Conservation (phyloP, 768 basidiomycete genomes). For the Suillus decipiens region DNA sequence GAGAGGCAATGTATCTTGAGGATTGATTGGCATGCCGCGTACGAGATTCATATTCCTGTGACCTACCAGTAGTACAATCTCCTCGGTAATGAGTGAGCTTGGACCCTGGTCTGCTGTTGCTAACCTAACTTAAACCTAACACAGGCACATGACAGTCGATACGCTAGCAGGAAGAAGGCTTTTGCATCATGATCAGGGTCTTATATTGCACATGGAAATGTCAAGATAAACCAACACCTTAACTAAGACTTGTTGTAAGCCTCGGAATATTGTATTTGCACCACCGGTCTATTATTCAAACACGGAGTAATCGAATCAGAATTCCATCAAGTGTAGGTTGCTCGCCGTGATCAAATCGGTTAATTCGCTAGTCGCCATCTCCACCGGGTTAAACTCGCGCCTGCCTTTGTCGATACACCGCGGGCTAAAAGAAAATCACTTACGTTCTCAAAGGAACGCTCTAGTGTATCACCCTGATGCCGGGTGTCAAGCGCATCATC, state of each 20-base stretch:
- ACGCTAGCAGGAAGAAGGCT: neutral
- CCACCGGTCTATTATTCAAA: neutral
- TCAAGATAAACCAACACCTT: neutral
- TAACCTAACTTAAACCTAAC: neutral
- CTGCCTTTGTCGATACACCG: neutral
- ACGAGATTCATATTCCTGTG: neutral
- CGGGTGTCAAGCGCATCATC: neutral
- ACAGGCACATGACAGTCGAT: neutral
- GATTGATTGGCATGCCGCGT: neutral
- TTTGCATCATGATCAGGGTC: neutral
- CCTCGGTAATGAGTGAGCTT: constrained; percentile 4
- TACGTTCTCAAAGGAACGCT: neutral
- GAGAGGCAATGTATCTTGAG: neutral
- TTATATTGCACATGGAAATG: neutral
- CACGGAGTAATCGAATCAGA: neutral
- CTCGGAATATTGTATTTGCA: neutral
- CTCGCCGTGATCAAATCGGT: neutral
- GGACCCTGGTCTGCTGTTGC: no score
- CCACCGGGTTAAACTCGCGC: neutral
- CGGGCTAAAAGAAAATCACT: neutral
- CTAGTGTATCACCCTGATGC: neutral
- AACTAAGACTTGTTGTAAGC: neutral
- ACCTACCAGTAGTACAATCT: neutral
- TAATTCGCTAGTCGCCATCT: neutral
- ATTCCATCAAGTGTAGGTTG: neutral